Conservation (phyloP, 164 flowering plant species). For the Buxus sempervirens region DNA sequence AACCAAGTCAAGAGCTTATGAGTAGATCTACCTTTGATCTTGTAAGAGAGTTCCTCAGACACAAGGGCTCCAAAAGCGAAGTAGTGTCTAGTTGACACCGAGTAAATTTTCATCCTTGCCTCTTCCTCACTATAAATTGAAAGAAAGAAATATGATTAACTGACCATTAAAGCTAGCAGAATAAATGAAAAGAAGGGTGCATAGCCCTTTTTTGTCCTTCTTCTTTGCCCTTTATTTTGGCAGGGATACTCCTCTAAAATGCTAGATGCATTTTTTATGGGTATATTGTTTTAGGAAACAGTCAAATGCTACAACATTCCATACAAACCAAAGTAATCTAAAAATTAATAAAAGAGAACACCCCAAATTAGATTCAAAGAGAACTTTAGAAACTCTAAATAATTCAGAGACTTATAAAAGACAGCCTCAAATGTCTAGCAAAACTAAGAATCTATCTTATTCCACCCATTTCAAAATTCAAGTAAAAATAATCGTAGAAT, state of each 20-base stretch:
- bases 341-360: too few relatives aligned
- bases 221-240: neutral
- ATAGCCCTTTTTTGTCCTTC: too few relatives aligned
- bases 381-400: too few relatives aligned
- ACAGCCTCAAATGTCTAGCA: too few relatives aligned
- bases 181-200: too few relatives aligned
- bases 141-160: neutral
- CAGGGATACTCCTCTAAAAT: neutral
- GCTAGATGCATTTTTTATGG: neutral
- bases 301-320: neutral
- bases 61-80: conserved; percentile 78
- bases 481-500: too few relatives aligned
- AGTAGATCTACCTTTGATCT: conserved; percentile 52
- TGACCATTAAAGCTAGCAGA: neutral
- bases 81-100: conserved; percentile 72
- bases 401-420: too few relatives aligned
- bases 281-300: too few relatives aligned
- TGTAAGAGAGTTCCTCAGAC: conserved; percentile 61
- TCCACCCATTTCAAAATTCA: too few relatives aligned
- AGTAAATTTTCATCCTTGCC: conserved; percentile 77
- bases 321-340: neutral
- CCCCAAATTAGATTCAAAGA: too few relatives aligned
- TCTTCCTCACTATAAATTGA: conserved; percentile 64
- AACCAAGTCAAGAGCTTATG: neutral
- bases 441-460: too few relatives aligned